A percentile compares a stretch with the other conserved stretches of the same genome.
phyloP scores from a whole-genome alignment of 1,139 yeast species.

The Kazachstania sp. region DNA sequence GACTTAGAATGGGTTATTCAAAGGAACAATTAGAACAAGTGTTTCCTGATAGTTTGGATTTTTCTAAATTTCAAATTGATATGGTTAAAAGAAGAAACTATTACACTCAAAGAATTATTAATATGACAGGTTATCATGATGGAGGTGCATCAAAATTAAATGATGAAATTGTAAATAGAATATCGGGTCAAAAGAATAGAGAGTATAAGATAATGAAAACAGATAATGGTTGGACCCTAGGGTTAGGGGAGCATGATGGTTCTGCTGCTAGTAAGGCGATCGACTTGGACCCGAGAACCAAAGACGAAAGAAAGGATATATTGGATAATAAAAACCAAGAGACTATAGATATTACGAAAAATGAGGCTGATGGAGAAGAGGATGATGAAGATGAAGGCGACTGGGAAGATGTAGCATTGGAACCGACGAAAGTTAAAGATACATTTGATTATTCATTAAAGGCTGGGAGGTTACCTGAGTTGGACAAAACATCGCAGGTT shows the following conservation, averaged over 20 bases:
- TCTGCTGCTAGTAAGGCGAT: constrained; percentile 38
- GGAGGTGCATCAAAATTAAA: constrained; percentile 36
- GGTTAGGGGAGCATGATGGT: constrained; percentile 45
- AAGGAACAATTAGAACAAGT: constrained; percentile 74
- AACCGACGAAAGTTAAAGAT: constrained; percentile 19
- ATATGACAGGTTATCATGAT: constrained; percentile 73
- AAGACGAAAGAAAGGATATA: not conserved
- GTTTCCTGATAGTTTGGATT: constrained; percentile 81
- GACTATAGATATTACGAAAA: constrained; percentile 30
- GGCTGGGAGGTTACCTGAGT: constrained; percentile 33
- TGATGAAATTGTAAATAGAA: constrained; percentile 38
- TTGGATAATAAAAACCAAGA: not conserved
- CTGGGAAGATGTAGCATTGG: constrained; percentile 54
- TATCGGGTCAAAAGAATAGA: constrained; percentile 78
- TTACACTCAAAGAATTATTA: constrained; percentile 80
- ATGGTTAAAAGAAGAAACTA: constrained; percentile 89
- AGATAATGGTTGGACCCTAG: constrained; percentile 81
- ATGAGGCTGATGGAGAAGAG: constrained; percentile 14
- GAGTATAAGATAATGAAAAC: constrained; percentile 70
- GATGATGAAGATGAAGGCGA: constrained; percentile 35
- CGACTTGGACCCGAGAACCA: constrained; percentile 18
- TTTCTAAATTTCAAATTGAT: constrained; percentile 84
- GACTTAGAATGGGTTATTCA: constrained; percentile 91
- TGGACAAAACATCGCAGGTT: constrained; percentile 9
- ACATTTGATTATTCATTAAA: constrained; percentile 33